Base-by-base conservation (phyloP, 176 grass and related monocot genomes). In the Carex cristatella region DNA sequence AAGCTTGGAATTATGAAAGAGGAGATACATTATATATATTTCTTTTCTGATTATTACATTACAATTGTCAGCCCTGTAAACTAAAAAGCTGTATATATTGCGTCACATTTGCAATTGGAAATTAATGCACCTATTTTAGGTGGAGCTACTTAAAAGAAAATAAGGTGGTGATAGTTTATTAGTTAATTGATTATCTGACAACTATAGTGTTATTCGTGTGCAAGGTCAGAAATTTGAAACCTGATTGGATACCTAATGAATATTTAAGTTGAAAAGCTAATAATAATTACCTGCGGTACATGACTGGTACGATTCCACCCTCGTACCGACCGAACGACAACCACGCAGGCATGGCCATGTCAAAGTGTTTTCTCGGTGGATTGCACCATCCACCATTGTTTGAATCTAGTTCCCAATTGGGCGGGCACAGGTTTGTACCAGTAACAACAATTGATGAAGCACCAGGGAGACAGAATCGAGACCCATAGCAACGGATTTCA, bases 331-430 rank as follows among this genome's bases (percentile, higher is more conserved):
- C 94, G 0, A 97, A 90, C 1, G 30, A 10, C 77, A 90, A 81
- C 90, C 92, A 97, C 0, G 84, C 35, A 0, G 89, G 94, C 16
- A 91, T 90, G 0, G 92, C 87, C 89, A 94, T 14, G 87, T 97
- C 94, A 69, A 97, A 97, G 79, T 97, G 94, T 42, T 77, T 38
- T 0, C 90, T 85, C 0, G 94, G 92, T 0, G 92, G 90, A 81
- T 94, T 97, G 90, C 94, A 97, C 94, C 94, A 97, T 0, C 94
- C 94, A 2, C 94, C 94, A 16, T 84, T 30, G 81, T 94, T 54
- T 37, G 19, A 88, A 28, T 55, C 11, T 78, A 74, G 56, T 18
- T 65, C 35, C 87, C 86, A 87, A 81, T 97, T 92, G 23, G 92
- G 90, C 4, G 94, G 92, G 90, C 92, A 94, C 10, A 97, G 85